Evolutionary conservation across 2,329 filamentous ascomycete species (phyloP), one percentile per base, ranked within the genome.

Genomic region (Ceratocystis alfenasii): DNA sequence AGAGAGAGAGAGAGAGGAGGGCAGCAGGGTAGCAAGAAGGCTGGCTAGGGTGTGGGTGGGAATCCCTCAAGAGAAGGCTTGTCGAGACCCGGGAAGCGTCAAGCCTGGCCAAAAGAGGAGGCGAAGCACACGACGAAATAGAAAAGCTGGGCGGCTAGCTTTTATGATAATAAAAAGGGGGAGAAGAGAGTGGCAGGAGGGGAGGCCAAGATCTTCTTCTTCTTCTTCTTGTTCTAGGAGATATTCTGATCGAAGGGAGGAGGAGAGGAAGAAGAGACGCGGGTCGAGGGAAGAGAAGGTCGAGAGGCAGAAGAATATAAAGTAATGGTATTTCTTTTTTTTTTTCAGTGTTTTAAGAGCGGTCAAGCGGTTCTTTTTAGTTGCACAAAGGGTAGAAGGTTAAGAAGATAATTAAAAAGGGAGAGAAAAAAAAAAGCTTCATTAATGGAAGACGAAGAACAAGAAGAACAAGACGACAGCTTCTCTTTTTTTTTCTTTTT

Each of bases 111-210:
- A 22, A 12, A 53, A 25, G 25, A 53, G 25, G 48, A 28, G 62
- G 30, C 45, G 48, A 33, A 33, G 30, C 30, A 33, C 6, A 33
- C 30, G 6, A 33, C 30, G 30, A 25, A 10, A 44, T 20, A 20
- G 45, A 50, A 25, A 15, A 46, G 30, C 46, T n/a, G 6, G 62
- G 44, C 62, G 62, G 12, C 22, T 45, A 28, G 10, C 10, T 48
- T 48, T 33, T 46, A 50, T 53, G 28, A 50, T 17, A 64, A 44
- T 41, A 50, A 64, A 36, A 36, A 61, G 22, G 22, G 20, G 44
- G 36, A 7, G 41, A 22, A 44, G 53, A 10, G 15, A 60, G 33
- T 15, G 30, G 8, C 12, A 50, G 10, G 60, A 44, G 61, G 28
- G 20, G 25, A 36, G 25, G 30, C 44, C 15, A 64, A 30, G 48